Evolutionary conservation across 805 yeast species (phyloP), one percentile per base, ranked within the genome.

Genomic region (Wickerhamiella sorbophila): DNA sequence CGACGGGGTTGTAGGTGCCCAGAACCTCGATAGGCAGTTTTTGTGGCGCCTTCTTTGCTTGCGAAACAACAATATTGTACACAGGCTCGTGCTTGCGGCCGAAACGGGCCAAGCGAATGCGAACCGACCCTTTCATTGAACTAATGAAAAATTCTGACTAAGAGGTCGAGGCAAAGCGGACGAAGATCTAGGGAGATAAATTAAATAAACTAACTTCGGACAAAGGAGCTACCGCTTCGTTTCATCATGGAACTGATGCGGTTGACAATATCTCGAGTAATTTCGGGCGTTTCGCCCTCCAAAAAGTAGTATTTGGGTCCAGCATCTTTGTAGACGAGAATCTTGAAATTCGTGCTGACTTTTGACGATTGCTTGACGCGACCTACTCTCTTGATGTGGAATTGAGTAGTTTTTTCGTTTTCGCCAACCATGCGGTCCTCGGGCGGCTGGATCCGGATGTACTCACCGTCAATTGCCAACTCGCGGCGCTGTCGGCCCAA

Each of bases 401-500:
- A 84, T 0, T 93, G 79, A 14, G 86, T 75, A 0, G 95, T 87
- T 55, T 87, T 87, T 50, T 80, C 72, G 59, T 60, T 54, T 41
- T 80, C 91, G 52, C 80, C 74, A 72, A 84, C 74, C 50, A 71
- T 73, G 44, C 74, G 69, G 45, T 83, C 88, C 51, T 82, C 85
- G 5, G 86, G 78, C 0, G 96, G 95, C 52, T 84, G 74, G 38
- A 88, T 72, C 53, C 87, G 88, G 12, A 88, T 74, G 53, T 85
- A 86, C 52, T 85, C 94, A n/a, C 96, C 97, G 59, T 88, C 97
- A 31, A 88, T 74, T 1, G 91, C 86, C 26, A 88, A 65, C 1
- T 86, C 74, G 52, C 91, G 74, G 52, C 86, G 94, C 46, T 83
- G 83, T 41, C 86, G 70, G 44, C 75, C 76, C 44, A 81, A 74